phyloP scores from a whole-genome alignment of 495 filamentous ascomycete species.

The Daldinia vernicosa region DNA sequence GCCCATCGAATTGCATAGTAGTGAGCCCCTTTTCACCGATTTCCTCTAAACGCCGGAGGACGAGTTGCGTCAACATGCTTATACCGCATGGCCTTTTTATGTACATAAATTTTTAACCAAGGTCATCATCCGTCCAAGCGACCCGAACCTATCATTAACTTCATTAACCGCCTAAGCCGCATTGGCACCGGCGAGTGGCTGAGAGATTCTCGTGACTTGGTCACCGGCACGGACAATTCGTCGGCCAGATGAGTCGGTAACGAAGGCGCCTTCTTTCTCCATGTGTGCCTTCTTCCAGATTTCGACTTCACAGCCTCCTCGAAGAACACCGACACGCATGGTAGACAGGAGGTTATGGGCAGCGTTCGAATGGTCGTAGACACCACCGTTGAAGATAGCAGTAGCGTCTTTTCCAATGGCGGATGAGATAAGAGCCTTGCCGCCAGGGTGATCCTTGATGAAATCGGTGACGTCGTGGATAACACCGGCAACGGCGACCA shows the following conservation, averaged over 20 bases:
- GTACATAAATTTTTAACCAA: constrained; percentile 20
- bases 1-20: constrained; percentile 17
- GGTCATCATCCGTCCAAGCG: background rate
- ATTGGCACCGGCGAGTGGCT: constrained; percentile 75
- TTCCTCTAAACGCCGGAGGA: constrained; percentile 36
- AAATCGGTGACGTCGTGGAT: constrained; percentile 95
- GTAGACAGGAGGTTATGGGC: constrained; percentile 97
- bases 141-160: background rate
- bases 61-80: constrained; percentile 40
- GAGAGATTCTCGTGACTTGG: constrained; percentile 84
- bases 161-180: constrained; percentile 64
- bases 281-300: constrained; percentile 97
- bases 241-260: constrained; percentile 83
- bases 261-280: constrained; percentile 82
- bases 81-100: constrained; percentile 24
- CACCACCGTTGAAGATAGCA: constrained; percentile 98
- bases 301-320: constrained; percentile 96
- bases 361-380: constrained; percentile 97
- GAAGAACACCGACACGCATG: constrained; percentile 95
- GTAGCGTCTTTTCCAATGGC: constrained; percentile 98
- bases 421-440: constrained; percentile 91
- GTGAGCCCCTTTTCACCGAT: constrained; percentile 16
- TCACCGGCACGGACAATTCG: constrained; percentile 88
- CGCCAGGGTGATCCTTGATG: constrained; percentile 97
- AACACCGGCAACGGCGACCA: constrained; percentile 90